Base-by-base conservation (phyloP, 2,329 filamentous ascomycete species). In the Neoarthrinium moseri region DNA sequence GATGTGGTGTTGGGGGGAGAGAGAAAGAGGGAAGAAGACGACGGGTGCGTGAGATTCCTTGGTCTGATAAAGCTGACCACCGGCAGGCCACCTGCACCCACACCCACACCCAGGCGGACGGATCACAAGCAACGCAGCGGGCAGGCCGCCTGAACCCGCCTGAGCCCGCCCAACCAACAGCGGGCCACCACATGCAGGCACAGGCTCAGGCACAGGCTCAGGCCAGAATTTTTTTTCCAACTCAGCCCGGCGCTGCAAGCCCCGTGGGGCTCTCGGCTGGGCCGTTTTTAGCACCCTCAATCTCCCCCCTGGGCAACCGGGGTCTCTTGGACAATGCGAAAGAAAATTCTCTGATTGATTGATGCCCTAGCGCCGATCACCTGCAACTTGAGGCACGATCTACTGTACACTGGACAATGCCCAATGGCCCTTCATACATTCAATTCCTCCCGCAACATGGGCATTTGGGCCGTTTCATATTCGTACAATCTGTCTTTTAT, bases 1-100 rank as follows among this genome's bases (percentile, higher is more conserved):
- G 42, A 51, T 46, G 46, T 50, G 54, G 54, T 56, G 51, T 43
- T 51, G 48, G 45, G n/a, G 39, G 47, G 39, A 48, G 35, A 27
- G 47, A 36, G 43, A 39, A 40, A 42, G 48, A 35, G 36, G 35
- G 47, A 52, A 47, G 43, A 38, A 22, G 17, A 24, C 26, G 12
- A n/a, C 11, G 15, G 26, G 35, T 26, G 22, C 10, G 35, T 22
- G 20, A 21, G 13, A 11, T 13, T 8, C n/a, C 35, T 21, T 29
- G 30, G 24, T n/a, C n/a, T n/a, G 37, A 27, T 29, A 17, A 30
- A 40, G 21, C 37, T 29, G 30, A 26, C 23, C 20, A 40, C 15
- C 13, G 15, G 37, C 37, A 24, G 18, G 17, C n/a, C n/a, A n/a
- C n/a, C n/a, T n/a, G n/a, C n/a, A n/a, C n/a, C n/a, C n/a, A n/a